These are phyloP conservation scores for Lachancea cidri DNA, from an alignment of 805 yeast genomes.

Conservation along the genomic window DNA sequence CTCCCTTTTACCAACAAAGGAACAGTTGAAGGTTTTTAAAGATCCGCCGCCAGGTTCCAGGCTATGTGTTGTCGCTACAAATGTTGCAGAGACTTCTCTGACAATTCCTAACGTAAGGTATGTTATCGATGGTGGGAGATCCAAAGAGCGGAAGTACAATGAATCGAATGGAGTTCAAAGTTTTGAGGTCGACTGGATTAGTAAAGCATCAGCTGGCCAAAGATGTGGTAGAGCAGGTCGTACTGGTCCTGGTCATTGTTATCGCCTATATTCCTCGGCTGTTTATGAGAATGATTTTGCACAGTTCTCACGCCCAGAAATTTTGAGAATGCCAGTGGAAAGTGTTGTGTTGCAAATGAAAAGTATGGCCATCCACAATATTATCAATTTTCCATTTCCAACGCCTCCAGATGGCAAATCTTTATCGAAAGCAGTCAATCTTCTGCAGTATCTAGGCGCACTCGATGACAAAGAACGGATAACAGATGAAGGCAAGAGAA, in stretches of 20 bases:
- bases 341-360: constrained; percentile 95
- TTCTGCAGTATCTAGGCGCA: constrained; percentile 76
- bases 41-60: constrained; percentile 82
- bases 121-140: constrained; percentile 92
- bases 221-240: constrained; percentile 97
- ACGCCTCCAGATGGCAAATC: constrained; percentile 74
- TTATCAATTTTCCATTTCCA: constrained; percentile 91
- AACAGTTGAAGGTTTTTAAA: constrained; percentile 89
- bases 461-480: constrained; percentile 47
- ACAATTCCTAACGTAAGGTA: constrained; percentile 94
- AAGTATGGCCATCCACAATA: constrained; percentile 91
- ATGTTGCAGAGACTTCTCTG: constrained; percentile 95
- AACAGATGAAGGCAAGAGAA: constrained; percentile 75
- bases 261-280: constrained; percentile 88
- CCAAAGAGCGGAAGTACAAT: constrained; percentile 81
- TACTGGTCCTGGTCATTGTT: constrained; percentile 98
- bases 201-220: constrained; percentile 94
- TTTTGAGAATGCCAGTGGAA: constrained; percentile 91
- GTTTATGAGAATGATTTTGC: constrained; percentile 81
- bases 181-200: constrained; percentile 85
- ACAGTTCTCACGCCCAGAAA: constrained; percentile 85
- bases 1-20: constrained; percentile 87
- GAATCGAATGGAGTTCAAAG: constrained; percentile 88
- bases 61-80: constrained; percentile 90
- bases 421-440: constrained; percentile 58